These are phyloP conservation scores for Cyphellophora attinorum DNA, from an alignment of 2,329 filamentous ascomycete species.

Conservation along the genomic window DNA sequence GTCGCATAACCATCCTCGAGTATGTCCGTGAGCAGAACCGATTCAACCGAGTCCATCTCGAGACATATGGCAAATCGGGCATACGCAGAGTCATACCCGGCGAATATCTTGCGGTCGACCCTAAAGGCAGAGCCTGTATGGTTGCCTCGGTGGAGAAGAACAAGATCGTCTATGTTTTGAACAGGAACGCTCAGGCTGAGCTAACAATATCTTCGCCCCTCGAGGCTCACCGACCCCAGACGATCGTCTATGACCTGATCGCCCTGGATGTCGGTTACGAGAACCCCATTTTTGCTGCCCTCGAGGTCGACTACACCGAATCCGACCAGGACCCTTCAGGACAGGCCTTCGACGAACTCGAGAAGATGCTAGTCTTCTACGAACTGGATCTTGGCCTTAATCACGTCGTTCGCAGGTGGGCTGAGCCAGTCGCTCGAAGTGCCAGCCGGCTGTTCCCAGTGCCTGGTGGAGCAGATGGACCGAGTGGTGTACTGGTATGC, in stretches of 20 bases:
- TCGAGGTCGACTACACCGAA: conserved; percentile 90
- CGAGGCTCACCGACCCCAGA: conserved; percentile 89
- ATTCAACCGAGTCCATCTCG: conserved; percentile 82
- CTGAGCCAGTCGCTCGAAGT: conserved; percentile 81
- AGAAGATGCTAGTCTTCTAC: conserved; percentile 93
- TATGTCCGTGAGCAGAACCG: conserved; percentile 78
- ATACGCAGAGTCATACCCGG: conserved; percentile 87
- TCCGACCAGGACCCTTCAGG: conserved; percentile 85
- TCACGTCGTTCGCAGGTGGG: conserved; percentile 94
- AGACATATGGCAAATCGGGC: conserved; percentile 97
- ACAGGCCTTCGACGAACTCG: conserved; percentile 66
- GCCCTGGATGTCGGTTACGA: conserved; percentile 93
- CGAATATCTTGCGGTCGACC: conserved; percentile 91
- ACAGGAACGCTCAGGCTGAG: conserved; percentile 87
- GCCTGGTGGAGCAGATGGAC: conserved; percentile 84
- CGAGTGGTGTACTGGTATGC: conserved; percentile 90
- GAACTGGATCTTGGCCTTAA: conserved; percentile 94
- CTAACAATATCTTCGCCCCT: conserved; percentile 94
- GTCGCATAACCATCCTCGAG: conserved; percentile 86
- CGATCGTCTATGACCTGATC: conserved; percentile 77
- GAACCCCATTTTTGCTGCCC: conserved; percentile 88
- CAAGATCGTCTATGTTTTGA: conserved; percentile 97
- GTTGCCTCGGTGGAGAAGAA: conserved; percentile 96
- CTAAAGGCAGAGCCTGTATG: conserved; percentile 88
- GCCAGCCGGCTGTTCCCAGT: conserved; percentile 90